Percentiles rank a stretch among this genome's conserved stretches.
Conservation (phyloP, 1,139 yeast species). For the Kodamaea ohmeri region DNA sequence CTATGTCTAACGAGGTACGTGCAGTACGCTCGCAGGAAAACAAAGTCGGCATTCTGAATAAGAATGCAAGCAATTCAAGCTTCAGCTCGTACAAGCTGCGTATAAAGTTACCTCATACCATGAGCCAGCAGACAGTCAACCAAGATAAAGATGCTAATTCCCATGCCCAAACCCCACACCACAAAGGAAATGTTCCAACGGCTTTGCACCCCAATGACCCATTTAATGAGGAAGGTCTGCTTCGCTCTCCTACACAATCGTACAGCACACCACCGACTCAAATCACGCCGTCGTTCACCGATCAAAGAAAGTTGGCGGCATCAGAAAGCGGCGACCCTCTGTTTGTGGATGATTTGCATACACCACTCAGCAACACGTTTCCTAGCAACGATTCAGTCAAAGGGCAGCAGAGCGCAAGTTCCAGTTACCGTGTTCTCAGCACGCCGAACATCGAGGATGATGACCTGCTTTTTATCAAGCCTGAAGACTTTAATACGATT, state of each 20-base stretch:
- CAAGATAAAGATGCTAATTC: too few species aligned
- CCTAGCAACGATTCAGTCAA: neutral
- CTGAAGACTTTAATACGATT: constrained; percentile 64
- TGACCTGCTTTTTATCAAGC: constrained; percentile 53
- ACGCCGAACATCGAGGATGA: constrained; percentile 21
- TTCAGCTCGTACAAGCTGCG: constrained; percentile 33
- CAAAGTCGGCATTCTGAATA: constrained; percentile 14
- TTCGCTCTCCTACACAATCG: neutral
- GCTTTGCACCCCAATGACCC: neutral
- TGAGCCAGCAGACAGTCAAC: constrained; percentile 19
- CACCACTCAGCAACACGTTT: constrained; percentile 1
- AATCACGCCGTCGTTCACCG: constrained; percentile 1
- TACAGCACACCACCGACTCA: constrained; percentile 5
- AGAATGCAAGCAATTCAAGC: constrained; percentile 26
- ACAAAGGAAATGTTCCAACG: neutral
- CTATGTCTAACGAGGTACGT: constrained; percentile 8
- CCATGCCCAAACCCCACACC: too few species aligned
- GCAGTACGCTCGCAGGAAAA: constrained; percentile 9
- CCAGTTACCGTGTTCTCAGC: constrained; percentile 3
- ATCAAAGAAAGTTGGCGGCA: neutral
- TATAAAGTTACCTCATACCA: constrained; percentile 31
- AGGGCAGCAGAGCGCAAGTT: constrained; percentile 1
- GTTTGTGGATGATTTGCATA: constrained; percentile 1
- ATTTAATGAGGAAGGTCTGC: neutral
- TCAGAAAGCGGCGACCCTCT: constrained; percentile 1